Conservation (phyloP, 2,329 filamentous ascomycete species). For the Allantophomopsis lycopodina region DNA sequence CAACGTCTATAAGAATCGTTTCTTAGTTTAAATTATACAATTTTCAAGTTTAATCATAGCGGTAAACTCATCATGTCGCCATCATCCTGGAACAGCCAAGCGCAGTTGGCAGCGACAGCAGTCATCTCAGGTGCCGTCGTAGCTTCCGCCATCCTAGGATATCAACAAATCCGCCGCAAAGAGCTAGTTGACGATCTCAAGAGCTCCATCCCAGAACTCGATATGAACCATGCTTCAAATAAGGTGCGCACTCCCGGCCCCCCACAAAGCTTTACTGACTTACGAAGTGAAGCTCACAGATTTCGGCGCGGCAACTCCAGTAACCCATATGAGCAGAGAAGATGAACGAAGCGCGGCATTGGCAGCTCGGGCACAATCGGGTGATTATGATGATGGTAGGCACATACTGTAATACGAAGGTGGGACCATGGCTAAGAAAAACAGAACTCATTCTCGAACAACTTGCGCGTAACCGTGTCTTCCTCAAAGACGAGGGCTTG, state of each 20-base stretch:
- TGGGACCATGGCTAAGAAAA: too few relatives aligned
- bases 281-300: constrained; percentile 30
- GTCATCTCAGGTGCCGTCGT: constrained; percentile 47
- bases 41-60: too few relatives aligned
- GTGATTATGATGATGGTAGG: constrained; percentile 45
- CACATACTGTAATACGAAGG: too few relatives aligned
- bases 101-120: constrained; percentile 58
- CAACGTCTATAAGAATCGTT: too few relatives aligned
- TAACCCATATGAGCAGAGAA: constrained; percentile 34
- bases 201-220: constrained; percentile 37
- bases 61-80: constrained; percentile 10
- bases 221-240: constrained; percentile 19
- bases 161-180: constrained; percentile 42
- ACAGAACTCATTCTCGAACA: constrained; percentile 88
- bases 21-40: too few relatives aligned
- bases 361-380: constrained; percentile 43
- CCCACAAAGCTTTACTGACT: constrained; percentile 18
- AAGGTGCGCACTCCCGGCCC: constrained; percentile 17
- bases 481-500: constrained; percentile 73
- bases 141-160: constrained; percentile 45
- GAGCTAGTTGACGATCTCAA: constrained; percentile 43
- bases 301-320: constrained; percentile 24
- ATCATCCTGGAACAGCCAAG: constrained; percentile 13
- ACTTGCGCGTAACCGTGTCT: constrained; percentile 82
- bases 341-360: constrained; percentile 44